A percentile compares a stretch with the other conserved stretches of the same genome.
These are phyloP conservation scores for Coemansia sp. DNA, from an alignment of 192 early-diverging fungal genomes.

Conservation along the genomic window DNA sequence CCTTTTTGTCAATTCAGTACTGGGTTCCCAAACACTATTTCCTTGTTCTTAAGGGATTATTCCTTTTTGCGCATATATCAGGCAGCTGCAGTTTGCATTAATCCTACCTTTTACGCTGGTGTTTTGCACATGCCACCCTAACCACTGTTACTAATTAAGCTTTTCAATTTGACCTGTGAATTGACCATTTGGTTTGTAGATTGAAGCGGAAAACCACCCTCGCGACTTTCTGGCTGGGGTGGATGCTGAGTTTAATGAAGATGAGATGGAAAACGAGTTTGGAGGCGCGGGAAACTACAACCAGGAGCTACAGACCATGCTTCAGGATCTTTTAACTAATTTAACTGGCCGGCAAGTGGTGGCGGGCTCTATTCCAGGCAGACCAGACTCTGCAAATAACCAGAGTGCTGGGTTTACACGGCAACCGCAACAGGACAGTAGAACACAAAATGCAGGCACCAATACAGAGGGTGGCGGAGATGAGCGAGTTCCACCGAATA, in stretches of 20 bases:
- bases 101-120: neutral
- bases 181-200: conserved; percentile 18
- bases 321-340: conserved; percentile 42
- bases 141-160: neutral
- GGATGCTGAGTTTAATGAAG: conserved; percentile 20
- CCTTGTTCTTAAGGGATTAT: neutral
- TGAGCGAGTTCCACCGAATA: neutral
- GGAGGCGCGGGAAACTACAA: conserved; percentile 57
- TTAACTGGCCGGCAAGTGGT: conserved; percentile 31
- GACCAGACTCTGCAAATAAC: neutral
- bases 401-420: neutral
- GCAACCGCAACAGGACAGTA: neutral
- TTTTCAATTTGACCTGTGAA: neutral
- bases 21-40: neutral
- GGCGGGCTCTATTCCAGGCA: neutral
- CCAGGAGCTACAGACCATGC: conserved; percentile 45
- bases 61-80: neutral
- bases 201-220: conserved; percentile 42
- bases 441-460: neutral
- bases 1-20: neutral
- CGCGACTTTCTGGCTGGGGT: conserved; percentile 39
- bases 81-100: neutral
- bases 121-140: neutral
- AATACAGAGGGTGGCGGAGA: conserved; percentile 1
- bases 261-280: conserved; percentile 57